phyloP scores from a whole-genome alignment of 805 yeast species.

The Kluyveromyces nonfermentans region DNA sequence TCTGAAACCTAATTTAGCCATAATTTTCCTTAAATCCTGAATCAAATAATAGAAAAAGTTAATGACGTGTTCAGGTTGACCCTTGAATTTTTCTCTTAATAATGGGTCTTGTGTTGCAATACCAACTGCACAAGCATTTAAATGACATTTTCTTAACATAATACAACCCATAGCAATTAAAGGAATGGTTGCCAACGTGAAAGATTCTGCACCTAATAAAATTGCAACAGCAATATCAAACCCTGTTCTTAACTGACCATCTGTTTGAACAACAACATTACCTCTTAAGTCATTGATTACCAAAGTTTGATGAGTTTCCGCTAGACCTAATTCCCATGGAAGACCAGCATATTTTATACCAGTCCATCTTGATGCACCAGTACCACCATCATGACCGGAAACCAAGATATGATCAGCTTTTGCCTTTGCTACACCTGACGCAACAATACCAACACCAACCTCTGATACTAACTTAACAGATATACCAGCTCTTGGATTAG shows the following conservation, averaged over 20 bases:
- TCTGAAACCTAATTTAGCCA: slow-evolving; percentile 94
- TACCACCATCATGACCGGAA: slow-evolving; percentile 99
- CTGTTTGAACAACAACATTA: slow-evolving; percentile 93
- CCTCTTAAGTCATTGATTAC: slow-evolving; percentile 95
- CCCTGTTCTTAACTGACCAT: slow-evolving; percentile 95
- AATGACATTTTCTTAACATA: slow-evolving; percentile 91
- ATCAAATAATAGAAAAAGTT: slow-evolving; percentile 94
- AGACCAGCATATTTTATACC: slow-evolving; percentile 95
- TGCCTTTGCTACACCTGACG: slow-evolving; percentile 98
- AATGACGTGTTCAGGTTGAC: slow-evolving; percentile 97
- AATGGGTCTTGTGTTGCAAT: slow-evolving; percentile 98
- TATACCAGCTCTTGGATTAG: slow-evolving; percentile 94
- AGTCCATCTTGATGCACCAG: slow-evolving; percentile 98
- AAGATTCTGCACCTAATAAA: slow-evolving; percentile 94
- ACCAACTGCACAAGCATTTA: slow-evolving; percentile 95
- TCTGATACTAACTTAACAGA: slow-evolving; percentile 95
- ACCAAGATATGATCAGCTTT: slow-evolving; percentile 94
- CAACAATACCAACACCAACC: slow-evolving; percentile 98
- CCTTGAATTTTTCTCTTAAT: slow-evolving; percentile 81
- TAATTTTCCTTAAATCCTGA: slow-evolving; percentile 80
- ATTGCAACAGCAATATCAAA: slow-evolving; percentile 96
- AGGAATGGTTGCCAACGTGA: slow-evolving; percentile 97
- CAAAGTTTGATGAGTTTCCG: slow-evolving; percentile 95
- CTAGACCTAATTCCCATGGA: slow-evolving; percentile 98
- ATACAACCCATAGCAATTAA: slow-evolving; percentile 96